Percentiles rank a stretch among this genome's conserved stretches.
Evolutionary conservation across 768 basidiomycete species (phyloP).

Genomic region (Amanita muscaria): DNA sequence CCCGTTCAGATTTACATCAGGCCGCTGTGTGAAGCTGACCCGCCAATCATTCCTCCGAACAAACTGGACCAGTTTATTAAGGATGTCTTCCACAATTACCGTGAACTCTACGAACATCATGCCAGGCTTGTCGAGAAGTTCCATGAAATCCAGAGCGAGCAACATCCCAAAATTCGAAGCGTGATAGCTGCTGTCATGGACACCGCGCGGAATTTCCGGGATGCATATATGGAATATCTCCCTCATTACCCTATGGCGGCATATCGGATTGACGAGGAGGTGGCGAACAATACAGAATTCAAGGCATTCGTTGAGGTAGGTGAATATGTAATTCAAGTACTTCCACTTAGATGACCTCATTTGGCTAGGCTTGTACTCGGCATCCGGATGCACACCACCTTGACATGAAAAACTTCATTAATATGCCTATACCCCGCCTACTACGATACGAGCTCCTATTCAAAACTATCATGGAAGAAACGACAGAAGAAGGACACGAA

Average conservation of each 20-base stretch:
- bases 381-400: conserved; percentile 73
- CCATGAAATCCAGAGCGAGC: conserved; percentile 80
- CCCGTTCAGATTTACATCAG: conserved; percentile 70
- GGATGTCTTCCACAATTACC: conserved; percentile 86
- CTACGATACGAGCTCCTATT: conserved; percentile 82
- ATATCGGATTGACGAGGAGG: conserved; percentile 81
- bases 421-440: conserved; percentile 82
- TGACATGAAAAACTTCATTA: conserved; percentile 89
- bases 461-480: conserved; percentile 71
- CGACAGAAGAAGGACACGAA: conserved; percentile 65
- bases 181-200: conserved; percentile 82
- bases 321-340: neutral
- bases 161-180: conserved; percentile 72
- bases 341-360: too few relatives aligned
- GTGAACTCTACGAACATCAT: conserved; percentile 69
- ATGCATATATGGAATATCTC: conserved; percentile 88
- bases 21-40: conserved; percentile 63
- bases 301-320: conserved; percentile 71
- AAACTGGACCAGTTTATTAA: conserved; percentile 68
- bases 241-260: conserved; percentile 89
- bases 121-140: conserved; percentile 69
- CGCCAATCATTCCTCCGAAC: conserved; percentile 69
- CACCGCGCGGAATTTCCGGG: conserved; percentile 86
- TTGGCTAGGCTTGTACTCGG: conserved; percentile 35
- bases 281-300: conserved; percentile 71